Conservation (phyloP, 2,329 filamentous ascomycete species). For the Penicillium hesseltinei region DNA sequence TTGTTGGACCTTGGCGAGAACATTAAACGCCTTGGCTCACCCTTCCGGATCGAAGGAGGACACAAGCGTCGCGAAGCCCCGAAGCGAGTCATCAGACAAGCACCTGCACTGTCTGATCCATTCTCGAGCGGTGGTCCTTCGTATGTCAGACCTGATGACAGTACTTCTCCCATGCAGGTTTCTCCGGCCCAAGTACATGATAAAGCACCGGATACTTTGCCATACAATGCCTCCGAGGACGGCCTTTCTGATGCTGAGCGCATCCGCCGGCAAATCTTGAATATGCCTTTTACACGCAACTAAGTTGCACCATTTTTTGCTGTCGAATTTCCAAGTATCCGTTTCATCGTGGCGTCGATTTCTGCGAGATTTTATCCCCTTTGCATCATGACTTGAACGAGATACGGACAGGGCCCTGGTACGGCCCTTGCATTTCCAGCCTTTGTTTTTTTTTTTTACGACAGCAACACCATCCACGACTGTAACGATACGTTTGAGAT, state of each 20-base stretch:
- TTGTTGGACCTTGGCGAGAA: constrained; percentile 39
- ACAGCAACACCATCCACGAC: constrained; percentile 37
- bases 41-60: constrained; percentile 44
- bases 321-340: constrained; percentile 17
- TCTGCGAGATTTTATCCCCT: constrained; percentile 18
- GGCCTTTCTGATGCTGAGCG: constrained; percentile 41
- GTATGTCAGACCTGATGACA: constrained; percentile 17
- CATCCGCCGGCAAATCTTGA: constrained; percentile 41
- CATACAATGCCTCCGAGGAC: constrained; percentile 35
- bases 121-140: constrained; percentile 35
- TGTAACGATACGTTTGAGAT: constrained; percentile 30
- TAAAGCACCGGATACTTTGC: constrained; percentile 15
- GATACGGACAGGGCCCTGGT: constrained; percentile 12
- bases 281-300: constrained; percentile 34
- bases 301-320: constrained; percentile 16
- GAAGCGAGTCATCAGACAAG: constrained; percentile 38
- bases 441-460: constrained; percentile 27
- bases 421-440: constrained; percentile 15
- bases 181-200: constrained; percentile 19
- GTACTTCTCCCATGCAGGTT: constrained; percentile 15
- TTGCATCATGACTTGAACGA: constrained; percentile 34
- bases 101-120: constrained; percentile 45
- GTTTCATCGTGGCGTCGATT: constrained; percentile 26
- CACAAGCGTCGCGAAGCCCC: constrained; percentile 33
- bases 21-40: constrained; percentile 49